A percentile compares a stretch with the other conserved stretches of the same genome.
These are phyloP conservation scores for Kokia cookei DNA, from an alignment of 441 rosid species.

Conservation along the genomic window DNA sequence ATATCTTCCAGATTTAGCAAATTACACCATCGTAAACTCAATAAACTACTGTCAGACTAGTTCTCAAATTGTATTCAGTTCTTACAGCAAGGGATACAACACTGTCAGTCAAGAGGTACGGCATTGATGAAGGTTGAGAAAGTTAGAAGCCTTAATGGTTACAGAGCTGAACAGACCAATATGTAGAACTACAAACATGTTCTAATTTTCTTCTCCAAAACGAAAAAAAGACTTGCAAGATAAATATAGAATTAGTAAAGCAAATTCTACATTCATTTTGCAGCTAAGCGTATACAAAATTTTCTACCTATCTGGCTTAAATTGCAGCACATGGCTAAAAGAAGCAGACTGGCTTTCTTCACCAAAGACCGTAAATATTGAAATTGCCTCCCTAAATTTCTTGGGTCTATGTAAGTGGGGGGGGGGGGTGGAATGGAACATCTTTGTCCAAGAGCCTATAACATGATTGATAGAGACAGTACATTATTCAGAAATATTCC, in stretches of 20 bases:
- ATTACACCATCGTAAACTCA: not conserved
- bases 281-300: not conserved
- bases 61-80: not conserved
- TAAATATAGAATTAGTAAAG: not conserved
- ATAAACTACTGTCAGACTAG: not conserved
- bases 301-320: not conserved
- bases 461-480: slow-evolving; percentile 38
- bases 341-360: slow-evolving; percentile 7
- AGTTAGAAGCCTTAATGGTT: not conserved
- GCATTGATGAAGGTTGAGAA: not conserved
- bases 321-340: not conserved
- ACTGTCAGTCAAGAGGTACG: not conserved
- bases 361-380: slow-evolving; percentile 5
- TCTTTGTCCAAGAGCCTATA: slow-evolving; percentile 32
- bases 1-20: not conserved
- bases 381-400: slow-evolving; percentile 17
- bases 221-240: not conserved
- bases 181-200: not conserved
- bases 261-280: slow-evolving; percentile 3
- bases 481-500: slow-evolving; percentile 41
- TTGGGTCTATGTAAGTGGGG: slow-evolving; percentile 11
- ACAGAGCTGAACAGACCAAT: not conserved
- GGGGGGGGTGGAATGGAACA: slow-evolving; percentile 7
- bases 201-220: not conserved
- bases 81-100: not conserved